Conservation (phyloP, 2,329 filamentous ascomycete species). For the Davidsoniella eucalypti region DNA sequence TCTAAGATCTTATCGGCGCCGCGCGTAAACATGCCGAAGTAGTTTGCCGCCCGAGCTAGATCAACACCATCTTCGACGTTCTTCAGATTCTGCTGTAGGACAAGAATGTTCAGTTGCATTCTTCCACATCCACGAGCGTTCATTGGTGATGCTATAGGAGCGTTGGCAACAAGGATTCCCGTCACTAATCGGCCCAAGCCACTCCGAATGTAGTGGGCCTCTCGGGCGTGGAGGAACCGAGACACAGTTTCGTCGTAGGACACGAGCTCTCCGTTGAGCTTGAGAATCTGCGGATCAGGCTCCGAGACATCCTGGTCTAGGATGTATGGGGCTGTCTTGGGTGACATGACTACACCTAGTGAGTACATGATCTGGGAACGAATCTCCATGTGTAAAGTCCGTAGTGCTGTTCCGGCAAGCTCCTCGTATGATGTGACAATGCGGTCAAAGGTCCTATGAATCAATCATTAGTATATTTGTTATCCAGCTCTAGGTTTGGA, state of each 20-base stretch:
- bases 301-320: conserved; percentile 59
- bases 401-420: conserved; percentile 60
- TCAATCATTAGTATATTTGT: conserved; percentile 15
- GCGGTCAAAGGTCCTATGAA: conserved; percentile 58
- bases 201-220: conserved; percentile 58
- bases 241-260: conserved; percentile 70
- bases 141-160: conserved; percentile 59
- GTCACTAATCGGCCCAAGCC: conserved; percentile 69
- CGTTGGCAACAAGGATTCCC: conserved; percentile 57
- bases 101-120: conserved; percentile 80
- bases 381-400: conserved; percentile 78
- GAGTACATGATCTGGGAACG: conserved; percentile 74
- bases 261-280: conserved; percentile 70
- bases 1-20: conserved; percentile 50
- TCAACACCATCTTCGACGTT: conserved; percentile 63
- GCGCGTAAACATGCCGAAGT: conserved; percentile 50
- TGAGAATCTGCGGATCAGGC: conserved; percentile 65
- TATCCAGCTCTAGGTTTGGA: not conserved
- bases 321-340: conserved; percentile 42
- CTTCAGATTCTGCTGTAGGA: conserved; percentile 91
- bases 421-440: conserved; percentile 72
- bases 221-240: conserved; percentile 52
- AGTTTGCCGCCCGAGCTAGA: conserved; percentile 46
- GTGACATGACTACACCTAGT: conserved; percentile 46
- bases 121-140: conserved; percentile 69